Evolutionary conservation across 352 stramenopile species (phyloP), one percentile per base, ranked within the genome.

Genomic region (Globisporangium parvum): DNA sequence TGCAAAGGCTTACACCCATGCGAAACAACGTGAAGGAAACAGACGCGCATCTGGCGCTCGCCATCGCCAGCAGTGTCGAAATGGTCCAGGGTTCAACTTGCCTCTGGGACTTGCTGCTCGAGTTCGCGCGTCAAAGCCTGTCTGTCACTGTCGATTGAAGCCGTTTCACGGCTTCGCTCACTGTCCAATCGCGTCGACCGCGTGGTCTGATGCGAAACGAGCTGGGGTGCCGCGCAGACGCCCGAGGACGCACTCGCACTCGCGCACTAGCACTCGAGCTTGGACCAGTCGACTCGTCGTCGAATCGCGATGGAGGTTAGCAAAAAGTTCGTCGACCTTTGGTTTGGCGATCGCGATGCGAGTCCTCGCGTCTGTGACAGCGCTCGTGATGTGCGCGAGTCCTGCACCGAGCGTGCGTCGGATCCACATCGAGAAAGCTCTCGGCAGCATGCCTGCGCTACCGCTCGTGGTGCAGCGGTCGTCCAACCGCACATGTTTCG

Each of bases 401-500:
- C 72, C 70, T 2, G 42, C 54, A 26, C 59, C 67, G 10, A 56
- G 51, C n/a, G 71, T 78, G 48, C 18, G 58, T 28, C 58, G 58
- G 18, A 79, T 79, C 52, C 51, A 69, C 46, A 58, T 60, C 33
- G 44, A 55, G 17, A 62, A 58, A 40, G 48, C 37, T 3, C 69
- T 64, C 14, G 70, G 67, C 3, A 57, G 65, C 39, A 73, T 69
- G 62, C 65, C 68, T 0, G 42, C 59, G 18, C 51, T 77, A 3
- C 70, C 72, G 1, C 73, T 82, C n/a, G 65, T 75, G 2, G 56
- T 63, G 4, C 67, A 75, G 26, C 77, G 69, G 72, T 47, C 54
- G 9, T 77, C 75, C 60, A 75, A 72, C 54, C 67, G 77, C 59
- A 71, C 73, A 23, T 82, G 72, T 70, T 77, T 55, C n/a, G 57